Conservation (phyloP, 1,139 yeast genomes). For the Debaryomyces singareniensis region DNA sequence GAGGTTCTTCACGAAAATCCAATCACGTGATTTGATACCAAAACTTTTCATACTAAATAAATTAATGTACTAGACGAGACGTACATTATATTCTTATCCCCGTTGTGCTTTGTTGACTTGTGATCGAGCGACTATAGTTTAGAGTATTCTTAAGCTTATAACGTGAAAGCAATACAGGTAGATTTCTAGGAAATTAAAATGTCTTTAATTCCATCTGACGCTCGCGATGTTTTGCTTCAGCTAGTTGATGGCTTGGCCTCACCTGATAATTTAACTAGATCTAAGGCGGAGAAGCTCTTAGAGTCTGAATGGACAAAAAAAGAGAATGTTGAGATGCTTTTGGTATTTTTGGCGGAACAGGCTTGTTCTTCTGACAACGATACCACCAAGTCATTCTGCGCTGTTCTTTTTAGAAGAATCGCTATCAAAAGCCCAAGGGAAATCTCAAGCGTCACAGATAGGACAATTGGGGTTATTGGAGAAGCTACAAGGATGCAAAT, state of each 20-base stretch:
- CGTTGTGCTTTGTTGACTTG: too few species aligned
- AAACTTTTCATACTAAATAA: neutral
- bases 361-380: slow-evolving; percentile 57
- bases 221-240: slow-evolving; percentile 47
- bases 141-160: too few species aligned
- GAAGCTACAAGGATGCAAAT: slow-evolving; percentile 57
- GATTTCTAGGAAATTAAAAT: slow-evolving; percentile 14
- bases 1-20: neutral
- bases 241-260: slow-evolving; percentile 69
- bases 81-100: too few species aligned
- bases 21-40: neutral
- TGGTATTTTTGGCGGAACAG: slow-evolving; percentile 79
- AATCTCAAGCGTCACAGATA: slow-evolving; percentile 57
- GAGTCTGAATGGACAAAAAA: slow-evolving; percentile 70
- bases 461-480: slow-evolving; percentile 69
- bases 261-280: slow-evolving; percentile 65
- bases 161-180: neutral
- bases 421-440: slow-evolving; percentile 72
- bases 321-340: slow-evolving; percentile 58
- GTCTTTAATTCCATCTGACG: slow-evolving; percentile 61
- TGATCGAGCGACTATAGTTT: too few species aligned
- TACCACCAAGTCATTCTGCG: slow-evolving; percentile 58
- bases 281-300: slow-evolving; percentile 70
- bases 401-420: slow-evolving; percentile 83
- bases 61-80: too few species aligned